Base-by-base conservation (phyloP, 768 basidiomycete genomes). In the Boletus vermiculosoides region DNA sequence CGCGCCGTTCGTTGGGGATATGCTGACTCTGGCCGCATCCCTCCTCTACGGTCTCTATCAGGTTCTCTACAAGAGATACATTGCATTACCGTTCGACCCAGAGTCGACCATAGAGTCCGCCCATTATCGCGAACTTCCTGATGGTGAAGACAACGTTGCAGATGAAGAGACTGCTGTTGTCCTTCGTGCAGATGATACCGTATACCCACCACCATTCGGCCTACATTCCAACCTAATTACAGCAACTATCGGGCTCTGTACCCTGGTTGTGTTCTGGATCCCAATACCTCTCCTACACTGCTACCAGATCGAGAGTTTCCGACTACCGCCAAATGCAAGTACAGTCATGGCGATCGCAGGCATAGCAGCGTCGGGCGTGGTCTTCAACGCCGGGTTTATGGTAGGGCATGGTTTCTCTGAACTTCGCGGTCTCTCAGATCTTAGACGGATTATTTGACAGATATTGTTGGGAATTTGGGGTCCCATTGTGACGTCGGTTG, bases 331-430 rank as follows among this genome's bases (percentile, higher is more conserved):
- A 6, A 76, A 82, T 66, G 31, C 66, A 37, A 57, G 57, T 2
- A 83, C 84, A 0, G 65, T 76, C 33, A 54, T 77, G 13, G 79
- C 80, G 10, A 86, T 98, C 47, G 75, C 69, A 2, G 86, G 85
- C 16, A 93, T 98, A 54, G 80, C 87, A 7, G 63, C 80, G 16
- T 79, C 79, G 20, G 94, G 94, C 0, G 79, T 92, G 2, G 63
- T 88, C 0, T 98, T 90, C 74, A 95, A 94, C 66, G 84, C 89
- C 0, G 90, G 91, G 0, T 80, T 90, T 64, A 93, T 95, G 94
- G 90, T 90, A 67, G 48, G 78, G 4, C 42, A 31, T 23, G 9
- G 3, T 42, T 23, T 42, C 36, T 59, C 37, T 45, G 33, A 44
- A 28, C 37, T 47, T 51, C 53, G 13, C 39, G n/a, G 45, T 42